Conservation (phyloP, 768 basidiomycete genomes). For the Paxillus ammoniavirescens region DNA sequence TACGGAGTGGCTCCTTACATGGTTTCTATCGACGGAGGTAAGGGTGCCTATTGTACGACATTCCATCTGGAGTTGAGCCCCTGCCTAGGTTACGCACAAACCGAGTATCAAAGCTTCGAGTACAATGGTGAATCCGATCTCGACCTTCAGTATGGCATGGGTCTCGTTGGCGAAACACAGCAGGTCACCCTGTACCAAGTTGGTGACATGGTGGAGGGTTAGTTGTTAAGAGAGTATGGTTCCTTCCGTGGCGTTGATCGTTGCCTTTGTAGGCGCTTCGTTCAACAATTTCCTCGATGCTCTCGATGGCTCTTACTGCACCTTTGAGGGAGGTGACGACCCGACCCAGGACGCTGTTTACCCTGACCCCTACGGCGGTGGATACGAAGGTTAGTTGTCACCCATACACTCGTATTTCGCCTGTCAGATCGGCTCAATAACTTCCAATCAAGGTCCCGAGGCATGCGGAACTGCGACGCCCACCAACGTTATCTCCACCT, state of each 20-base stretch:
- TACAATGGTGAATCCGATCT: conserved; percentile 32
- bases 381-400: conserved; percentile 18
- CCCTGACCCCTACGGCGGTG: conserved; percentile 22
- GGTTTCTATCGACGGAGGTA: conserved; percentile 34
- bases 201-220: conserved; percentile 29
- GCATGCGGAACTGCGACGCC: conserved; percentile 37
- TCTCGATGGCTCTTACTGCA: conserved; percentile 33
- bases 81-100: conserved; percentile 26
- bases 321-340: conserved; percentile 35
- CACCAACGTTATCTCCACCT: conserved; percentile 41
- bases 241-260: not conserved
- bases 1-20: conserved; percentile 26
- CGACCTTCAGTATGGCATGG: conserved; percentile 33
- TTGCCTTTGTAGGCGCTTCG: conserved; percentile 16
- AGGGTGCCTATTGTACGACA: not conserved
- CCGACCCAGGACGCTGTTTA: conserved; percentile 25
- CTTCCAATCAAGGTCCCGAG: conserved; percentile 21
- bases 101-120: conserved; percentile 17
- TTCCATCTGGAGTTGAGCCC: not conserved
- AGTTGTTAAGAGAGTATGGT: not conserved
- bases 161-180: conserved; percentile 22
- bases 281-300: conserved; percentile 38
- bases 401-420: not conserved
- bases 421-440: not conserved
- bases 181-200: conserved; percentile 31